phyloP scores from a whole-genome alignment of 1,284 basidiomycete species.

The Ganoderma lingzhi region DNA sequence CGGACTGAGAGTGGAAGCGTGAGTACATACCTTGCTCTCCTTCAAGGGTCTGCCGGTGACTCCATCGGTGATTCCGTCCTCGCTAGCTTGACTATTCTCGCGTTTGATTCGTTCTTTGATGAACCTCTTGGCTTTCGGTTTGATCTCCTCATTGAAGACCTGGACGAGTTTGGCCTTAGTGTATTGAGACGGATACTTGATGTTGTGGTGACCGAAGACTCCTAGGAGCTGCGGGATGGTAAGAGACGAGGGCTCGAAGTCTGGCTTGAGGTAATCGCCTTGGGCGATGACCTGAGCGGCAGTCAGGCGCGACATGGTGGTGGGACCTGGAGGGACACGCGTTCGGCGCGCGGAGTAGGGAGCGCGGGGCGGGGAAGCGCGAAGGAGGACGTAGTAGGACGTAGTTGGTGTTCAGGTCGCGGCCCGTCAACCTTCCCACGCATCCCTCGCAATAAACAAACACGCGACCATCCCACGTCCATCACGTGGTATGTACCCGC shows the following conservation, averaged over 20 bases:
- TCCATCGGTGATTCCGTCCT: constrained; percentile 83
- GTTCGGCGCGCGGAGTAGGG: constrained; percentile 36
- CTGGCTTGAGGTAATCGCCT: constrained; percentile 85
- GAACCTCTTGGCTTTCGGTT: constrained; percentile 64
- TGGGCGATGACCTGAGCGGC: constrained; percentile 73
- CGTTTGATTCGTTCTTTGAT: constrained; percentile 72
- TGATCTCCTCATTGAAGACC: constrained; percentile 82
- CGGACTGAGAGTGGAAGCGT: neutral
- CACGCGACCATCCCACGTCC: constrained; percentile 22
- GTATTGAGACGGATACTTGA: constrained; percentile 79
- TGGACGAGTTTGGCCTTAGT: constrained; percentile 89
- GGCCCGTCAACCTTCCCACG: constrained; percentile 38
- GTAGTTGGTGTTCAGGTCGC: constrained; percentile 37
- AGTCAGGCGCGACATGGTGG: constrained; percentile 73
- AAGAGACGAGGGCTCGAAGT: constrained; percentile 83
- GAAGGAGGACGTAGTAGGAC: constrained; percentile 16
- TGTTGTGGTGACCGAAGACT: constrained; percentile 84
- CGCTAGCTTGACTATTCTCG: constrained; percentile 75
- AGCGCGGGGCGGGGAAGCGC: constrained; percentile 26
- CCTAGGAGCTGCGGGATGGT: constrained; percentile 86
- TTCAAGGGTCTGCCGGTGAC: constrained; percentile 72
- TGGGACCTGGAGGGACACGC: constrained; percentile 31
- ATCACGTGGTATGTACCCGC: constrained; percentile 21
- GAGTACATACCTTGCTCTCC: constrained; percentile 48
- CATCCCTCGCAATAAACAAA: constrained; percentile 31